Percentiles rank a stretch among this genome's conserved stretches.
Evolutionary conservation across 2,329 filamentous ascomycete species (phyloP).

Genomic region (Pezicula radicicola): DNA sequence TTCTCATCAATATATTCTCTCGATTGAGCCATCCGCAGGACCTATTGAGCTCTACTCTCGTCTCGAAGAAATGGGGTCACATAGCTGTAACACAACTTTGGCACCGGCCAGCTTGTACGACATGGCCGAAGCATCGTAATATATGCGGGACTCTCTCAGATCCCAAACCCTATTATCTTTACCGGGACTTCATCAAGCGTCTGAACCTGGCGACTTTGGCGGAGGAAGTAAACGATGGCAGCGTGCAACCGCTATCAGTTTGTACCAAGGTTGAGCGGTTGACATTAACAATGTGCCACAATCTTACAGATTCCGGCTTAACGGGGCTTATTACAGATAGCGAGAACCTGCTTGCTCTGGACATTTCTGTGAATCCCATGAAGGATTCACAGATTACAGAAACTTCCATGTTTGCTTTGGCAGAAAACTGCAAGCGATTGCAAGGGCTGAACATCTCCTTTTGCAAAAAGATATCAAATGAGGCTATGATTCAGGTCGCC

Average conservation of each 20-base stretch:
- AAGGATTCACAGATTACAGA: slow-evolving; percentile 77
- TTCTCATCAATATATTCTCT: slow-evolving; percentile 88
- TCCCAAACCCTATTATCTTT: slow-evolving; percentile 78
- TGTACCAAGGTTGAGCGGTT: slow-evolving; percentile 92
- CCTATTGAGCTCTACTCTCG: slow-evolving; percentile 83
- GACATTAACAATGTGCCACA: slow-evolving; percentile 85
- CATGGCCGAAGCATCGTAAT: slow-evolving; percentile 74
- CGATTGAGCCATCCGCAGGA: slow-evolving; percentile 76
- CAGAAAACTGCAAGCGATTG: slow-evolving; percentile 76
- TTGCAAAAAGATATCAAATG: slow-evolving; percentile 81
- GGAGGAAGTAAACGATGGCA: slow-evolving; percentile 80
- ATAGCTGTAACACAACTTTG: slow-evolving; percentile 92
- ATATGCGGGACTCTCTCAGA: slow-evolving; percentile 78
- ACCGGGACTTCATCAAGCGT: slow-evolving; percentile 85
- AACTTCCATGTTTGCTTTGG: slow-evolving; percentile 71
- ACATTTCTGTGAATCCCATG: slow-evolving; percentile 61
- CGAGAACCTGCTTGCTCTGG: slow-evolving; percentile 78
- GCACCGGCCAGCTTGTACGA: slow-evolving; percentile 89
- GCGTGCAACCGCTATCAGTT: slow-evolving; percentile 72
- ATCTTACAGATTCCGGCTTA: slow-evolving; percentile 80
- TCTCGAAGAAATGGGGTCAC: slow-evolving; percentile 89
- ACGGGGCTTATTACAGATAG: slow-evolving; percentile 77
- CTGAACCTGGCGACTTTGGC: slow-evolving; percentile 83
- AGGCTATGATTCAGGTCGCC: slow-evolving; percentile 78
- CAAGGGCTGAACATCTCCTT: slow-evolving; percentile 92